Base-by-base conservation (phyloP, 176 grass and related monocot genomes). In the Zizania latifolia region DNA sequence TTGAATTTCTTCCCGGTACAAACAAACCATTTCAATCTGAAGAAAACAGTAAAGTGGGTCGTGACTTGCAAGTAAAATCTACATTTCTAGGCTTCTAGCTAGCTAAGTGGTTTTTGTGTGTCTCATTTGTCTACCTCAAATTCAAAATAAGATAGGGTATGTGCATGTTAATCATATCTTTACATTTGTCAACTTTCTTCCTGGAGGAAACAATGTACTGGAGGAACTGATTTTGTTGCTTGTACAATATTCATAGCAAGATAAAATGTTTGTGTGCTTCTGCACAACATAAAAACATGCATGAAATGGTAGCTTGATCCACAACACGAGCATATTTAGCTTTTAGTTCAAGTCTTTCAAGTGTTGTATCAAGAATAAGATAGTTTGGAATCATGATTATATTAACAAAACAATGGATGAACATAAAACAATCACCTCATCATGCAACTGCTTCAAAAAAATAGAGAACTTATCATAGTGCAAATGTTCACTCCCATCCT, bases 381-480 rank as follows among this genome's bases (percentile, higher is more conserved):
- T 31, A 17, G 17, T 44, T 38, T 12, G 10, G 9, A 72, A 29
- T 10, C 58, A 17, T 36, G 45, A 69, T 71, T 27, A 33, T 32
- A 26, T 66, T 38, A 58, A 21, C 10, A 27, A 33, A 81, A 48
- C 17, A n/a, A 78, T 22, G 40, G 54, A 65, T 73, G 44, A 31
- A 39, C 65, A 14, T 0, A 62, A 77, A 82, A 5, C 41, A 75
- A 65, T 45, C 68, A 98, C 94, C 89, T 98, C 94, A 63, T 98
- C 84, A 44, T 98, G 94, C 70, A 98, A 72, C 30, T 83, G 84
- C 56, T 81, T 92, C 64, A 98, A 67, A 90, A 94, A 98, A 21
- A 79, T 66, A 44, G 92, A 88, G 86, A 98, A 98, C 10, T 90
- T 98, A 19, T 98, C 86, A 81, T 87, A 93, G 23, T 89, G 86